Evolutionary conservation across 2,329 filamentous ascomycete genomes (phyloP).

Genomic region (Diplodia intermedia): DNA sequence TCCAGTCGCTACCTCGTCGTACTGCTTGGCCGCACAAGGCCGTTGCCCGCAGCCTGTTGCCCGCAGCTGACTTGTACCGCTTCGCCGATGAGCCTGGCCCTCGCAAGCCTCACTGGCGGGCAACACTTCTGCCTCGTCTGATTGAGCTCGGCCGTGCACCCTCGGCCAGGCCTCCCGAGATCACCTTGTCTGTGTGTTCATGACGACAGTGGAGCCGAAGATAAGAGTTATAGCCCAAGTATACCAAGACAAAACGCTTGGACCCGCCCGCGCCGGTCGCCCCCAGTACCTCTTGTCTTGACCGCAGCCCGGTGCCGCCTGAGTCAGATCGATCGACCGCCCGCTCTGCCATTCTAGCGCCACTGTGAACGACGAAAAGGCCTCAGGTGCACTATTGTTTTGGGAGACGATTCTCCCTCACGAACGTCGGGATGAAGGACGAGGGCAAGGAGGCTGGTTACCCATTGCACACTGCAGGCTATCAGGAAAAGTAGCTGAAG

Average conservation of each 20-base stretch:
- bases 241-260: constrained; percentile 16
- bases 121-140: neutral
- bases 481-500: neutral
- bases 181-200: constrained; percentile 5
- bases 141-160: neutral
- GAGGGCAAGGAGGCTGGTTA: neutral
- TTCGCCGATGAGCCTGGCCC: neutral
- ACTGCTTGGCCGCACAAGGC: constrained; percentile 17
- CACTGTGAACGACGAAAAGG: neutral
- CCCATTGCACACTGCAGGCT: neutral
- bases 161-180: constrained; percentile 1
- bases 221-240: constrained; percentile 13
- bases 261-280: neutral
- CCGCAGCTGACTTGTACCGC: neutral
- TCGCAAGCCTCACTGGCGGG: neutral
- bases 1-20: neutral
- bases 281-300: constrained; percentile 18
- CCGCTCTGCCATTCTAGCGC: neutral
- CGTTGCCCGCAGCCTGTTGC: neutral
- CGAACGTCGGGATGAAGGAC: neutral
- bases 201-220: neutral
- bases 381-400: neutral
- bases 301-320: constrained; percentile 12
- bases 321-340: constrained; percentile 25
- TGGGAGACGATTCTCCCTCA: neutral